phyloP scores from a whole-genome alignment of 352 stramenopile species.

The Paralagenidium karlingii region DNA sequence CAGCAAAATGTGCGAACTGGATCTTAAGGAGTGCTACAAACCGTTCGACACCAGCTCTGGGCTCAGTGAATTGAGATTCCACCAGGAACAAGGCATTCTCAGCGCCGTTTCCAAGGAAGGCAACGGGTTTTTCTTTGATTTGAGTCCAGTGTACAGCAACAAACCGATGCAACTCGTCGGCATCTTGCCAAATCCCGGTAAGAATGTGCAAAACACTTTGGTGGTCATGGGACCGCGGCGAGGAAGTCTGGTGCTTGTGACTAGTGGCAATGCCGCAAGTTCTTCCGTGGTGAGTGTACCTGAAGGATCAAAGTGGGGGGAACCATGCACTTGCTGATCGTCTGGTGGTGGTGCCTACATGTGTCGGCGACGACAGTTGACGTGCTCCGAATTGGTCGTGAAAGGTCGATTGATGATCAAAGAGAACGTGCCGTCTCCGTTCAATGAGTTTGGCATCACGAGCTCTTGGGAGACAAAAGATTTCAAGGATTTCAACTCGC shows the following conservation, averaged over 20 bases:
- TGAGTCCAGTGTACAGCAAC: slow-evolving; percentile 27
- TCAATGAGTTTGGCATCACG: slow-evolving; percentile 31
- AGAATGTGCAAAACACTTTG: too few relatives aligned
- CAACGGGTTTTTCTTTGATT: slow-evolving; percentile 57
- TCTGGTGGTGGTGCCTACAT: too few relatives aligned
- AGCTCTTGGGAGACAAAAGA: slow-evolving; percentile 37
- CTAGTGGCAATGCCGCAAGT: too few relatives aligned
- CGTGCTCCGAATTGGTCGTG: slow-evolving; percentile 37
- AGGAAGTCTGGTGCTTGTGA: too few relatives aligned
- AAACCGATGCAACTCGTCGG: too few relatives aligned
- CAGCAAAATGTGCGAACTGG: slow-evolving; percentile 38
- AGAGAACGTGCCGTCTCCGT: slow-evolving; percentile 40
- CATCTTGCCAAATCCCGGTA: too few relatives aligned
- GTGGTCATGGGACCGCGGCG: too few relatives aligned
- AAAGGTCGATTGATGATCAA: slow-evolving; percentile 33
- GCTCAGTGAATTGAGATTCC: slow-evolving; percentile 46
- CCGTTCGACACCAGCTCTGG: slow-evolving; percentile 42
- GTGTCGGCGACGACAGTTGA: too few relatives aligned
- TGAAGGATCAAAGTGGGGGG: too few relatives aligned
- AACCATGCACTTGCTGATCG: too few relatives aligned
- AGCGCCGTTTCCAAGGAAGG: slow-evolving; percentile 43
- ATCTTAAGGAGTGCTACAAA: slow-evolving; percentile 44
- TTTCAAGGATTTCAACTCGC: too few relatives aligned
- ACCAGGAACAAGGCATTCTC: slow-evolving; percentile 39
- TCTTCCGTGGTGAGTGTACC: too few relatives aligned